Evolutionary conservation across 768 basidiomycete species (phyloP).

Genomic region (Lactifluus echinatus): DNA sequence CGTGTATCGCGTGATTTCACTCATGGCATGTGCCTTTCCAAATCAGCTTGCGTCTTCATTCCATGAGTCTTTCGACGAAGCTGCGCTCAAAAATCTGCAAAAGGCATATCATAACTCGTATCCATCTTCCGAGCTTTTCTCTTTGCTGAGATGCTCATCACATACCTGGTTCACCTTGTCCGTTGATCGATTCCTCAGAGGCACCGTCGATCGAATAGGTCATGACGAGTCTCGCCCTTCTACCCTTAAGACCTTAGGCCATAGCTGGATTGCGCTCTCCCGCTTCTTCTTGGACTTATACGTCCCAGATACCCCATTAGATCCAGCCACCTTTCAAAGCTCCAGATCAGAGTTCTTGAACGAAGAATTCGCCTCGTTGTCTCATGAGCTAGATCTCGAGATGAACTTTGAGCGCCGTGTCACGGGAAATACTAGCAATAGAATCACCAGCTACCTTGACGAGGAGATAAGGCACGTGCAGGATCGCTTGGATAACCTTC

Average conservation of each 20-base stretch:
- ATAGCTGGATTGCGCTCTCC: conserved; percentile 53
- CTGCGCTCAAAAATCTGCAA: conserved; percentile 1
- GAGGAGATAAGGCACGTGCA: conserved; percentile 27
- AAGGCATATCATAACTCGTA: background rate
- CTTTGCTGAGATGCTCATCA: conserved; percentile 8
- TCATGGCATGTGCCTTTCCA: background rate
- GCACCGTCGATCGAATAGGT: background rate
- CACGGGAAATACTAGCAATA: conserved; percentile 49
- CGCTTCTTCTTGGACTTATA: conserved; percentile 58
- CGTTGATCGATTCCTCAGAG: conserved; percentile 1
- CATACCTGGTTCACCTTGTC: conserved; percentile 5
- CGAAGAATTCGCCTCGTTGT: conserved; percentile 34
- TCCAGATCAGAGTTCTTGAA: conserved; percentile 37
- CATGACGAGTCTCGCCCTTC: conserved; percentile 1
- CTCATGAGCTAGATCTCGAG: conserved; percentile 47
- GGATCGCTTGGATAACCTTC: conserved; percentile 24
- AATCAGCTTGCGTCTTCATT: conserved; percentile 14
- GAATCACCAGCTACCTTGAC: conserved; percentile 39
- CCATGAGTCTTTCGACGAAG: conserved; percentile 13
- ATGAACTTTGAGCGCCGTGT: conserved; percentile 42
- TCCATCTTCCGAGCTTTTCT: conserved; percentile 2
- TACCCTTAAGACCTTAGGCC: conserved; percentile 28
- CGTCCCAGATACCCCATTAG: conserved; percentile 77
- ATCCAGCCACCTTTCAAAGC: conserved; percentile 66
- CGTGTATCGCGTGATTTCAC: background rate